Base-by-base conservation (phyloP, 305 asterid genomes). In the Fraxinus sp. region DNA sequence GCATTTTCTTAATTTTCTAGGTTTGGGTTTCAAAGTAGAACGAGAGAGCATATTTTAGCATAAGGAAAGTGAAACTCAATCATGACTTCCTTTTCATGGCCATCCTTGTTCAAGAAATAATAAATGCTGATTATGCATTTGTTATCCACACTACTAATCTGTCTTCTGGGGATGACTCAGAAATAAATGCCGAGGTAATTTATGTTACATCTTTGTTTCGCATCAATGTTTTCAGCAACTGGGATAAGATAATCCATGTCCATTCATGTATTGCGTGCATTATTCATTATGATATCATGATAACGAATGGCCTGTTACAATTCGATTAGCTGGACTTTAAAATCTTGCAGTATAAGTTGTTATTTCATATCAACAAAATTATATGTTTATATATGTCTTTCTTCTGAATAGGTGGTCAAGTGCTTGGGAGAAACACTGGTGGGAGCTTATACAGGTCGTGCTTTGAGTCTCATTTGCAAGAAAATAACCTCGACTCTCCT, bases 11-110 rank as follows among this genome's bases (percentile, higher is more conserved):
- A 82, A 5, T 73, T 81, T 85, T 74, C 46, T 79, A 97, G 99
- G 99, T 97, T 24, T 97, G 99, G 99, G 98, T 98, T 84, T 97
- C 99, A 71, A 97, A 97, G 84, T 97, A 98, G 99, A 97, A 97
- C 43, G 98, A 97, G 90, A 91, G 99, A 87, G 99, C 99, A 87
- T 97, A 92, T 87, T 92, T 93, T 88, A 97, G 99, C 94, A 95
- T 97, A 68, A 92, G 94, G 87, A 97, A 93, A 91, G 98, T 92
- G 87, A 93, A 92, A 79, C 92, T 97, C 84, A 95, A 97, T 85
- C 99, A 97, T 55, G 95, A 92, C 87, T 91, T 82, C 87, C 98
- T 97, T 84, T 92, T 97, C 91, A 97, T 97, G 99, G 99, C 99
- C 83, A 97, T 97, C 86, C 97, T 97, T 81, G 97, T 97, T 88